Evolutionary conservation across 805 yeast genomes (phyloP), one percentile per base, ranked within the genome.

Genomic region (Hemisphaericaspora nanyangensis): DNA sequence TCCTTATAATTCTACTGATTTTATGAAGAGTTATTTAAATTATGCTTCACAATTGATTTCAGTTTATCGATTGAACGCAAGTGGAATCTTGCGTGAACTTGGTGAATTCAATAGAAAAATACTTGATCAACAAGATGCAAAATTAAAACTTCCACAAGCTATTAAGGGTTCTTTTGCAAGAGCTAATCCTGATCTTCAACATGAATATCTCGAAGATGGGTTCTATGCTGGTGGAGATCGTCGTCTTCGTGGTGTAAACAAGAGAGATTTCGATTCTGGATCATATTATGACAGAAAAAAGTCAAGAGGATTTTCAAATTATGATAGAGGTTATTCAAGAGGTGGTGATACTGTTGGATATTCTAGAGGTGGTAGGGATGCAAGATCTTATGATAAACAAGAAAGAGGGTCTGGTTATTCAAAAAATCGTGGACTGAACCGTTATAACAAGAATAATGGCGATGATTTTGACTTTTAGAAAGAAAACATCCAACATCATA

Each of bases 71-170:
- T 42, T 61, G 19, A 44, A 49, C 34, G 39, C 56, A 34, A 48
- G 49, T 8, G 58, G 50, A 13, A 43, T 63, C 15, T 52, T 68
- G 18, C 50, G 53, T 16, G 72, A 68, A 41, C 47, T 61, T 22
- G 50, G 60, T 17, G 49, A 54, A 18, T 52, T 64, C 37, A 47
- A 48, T 35, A 40, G 60, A 22, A 11, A 17, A 7, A 46, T 56
- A 29, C n/a, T 49, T 8, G 37, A 42, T 13, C 55, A 54, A 36
- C 54, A 49, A n/a, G 39, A 37, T 16, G 49, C 51, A 17, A 51
- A 46, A 31, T 31, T 55, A 7, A 24, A 15, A 12, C 16, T 31
- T 22, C 17, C 33, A 12, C 24, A 24, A n/a, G 7, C n/a, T 11
- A 2, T n/a, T 12, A n/a, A 10, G 6, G 18, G 22, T 17, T 3